Evolutionary conservation across 192 early-diverging fungal genomes (phyloP).

Genomic region (Coemansia guatemalensis): DNA sequence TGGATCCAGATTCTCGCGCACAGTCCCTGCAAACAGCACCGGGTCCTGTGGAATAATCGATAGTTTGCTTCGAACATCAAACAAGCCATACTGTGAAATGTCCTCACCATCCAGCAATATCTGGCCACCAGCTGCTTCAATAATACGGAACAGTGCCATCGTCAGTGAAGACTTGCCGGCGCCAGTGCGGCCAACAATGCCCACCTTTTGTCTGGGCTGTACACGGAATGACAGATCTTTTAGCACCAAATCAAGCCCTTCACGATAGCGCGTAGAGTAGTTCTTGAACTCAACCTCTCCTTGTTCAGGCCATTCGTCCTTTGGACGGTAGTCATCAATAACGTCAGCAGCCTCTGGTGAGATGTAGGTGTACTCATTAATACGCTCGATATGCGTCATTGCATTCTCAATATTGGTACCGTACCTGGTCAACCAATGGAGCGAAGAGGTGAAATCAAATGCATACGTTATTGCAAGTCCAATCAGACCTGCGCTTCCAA

Average conservation of each 20-base stretch:
- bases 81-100: no score
- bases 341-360: slow-evolving; percentile 76
- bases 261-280: slow-evolving; percentile 80
- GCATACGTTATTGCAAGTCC: slow-evolving; percentile 70
- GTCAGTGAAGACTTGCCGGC: slow-evolving; percentile 68
- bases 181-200: slow-evolving; percentile 68
- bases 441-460: slow-evolving; percentile 62
- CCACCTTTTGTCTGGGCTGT: slow-evolving; percentile 42
- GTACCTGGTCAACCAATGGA: slow-evolving; percentile 88
- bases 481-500: slow-evolving; percentile 68
- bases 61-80: slow-evolving; percentile 59
- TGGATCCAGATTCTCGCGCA: slow-evolving; percentile 61
- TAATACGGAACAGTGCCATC: slow-evolving; percentile 65
- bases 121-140: no score
- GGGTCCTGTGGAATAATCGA: slow-evolving; percentile 90
- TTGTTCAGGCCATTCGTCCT: slow-evolving; percentile 68
- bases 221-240: slow-evolving; percentile 49
- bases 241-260: no score
- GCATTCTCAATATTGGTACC: slow-evolving; percentile 68
- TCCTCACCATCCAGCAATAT: no score
- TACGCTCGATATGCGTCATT: slow-evolving; percentile 54
- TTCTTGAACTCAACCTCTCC: slow-evolving; percentile 74
- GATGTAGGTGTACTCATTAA: slow-evolving; percentile 81
- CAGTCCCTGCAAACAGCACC: slow-evolving; percentile 65
- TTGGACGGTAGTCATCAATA: slow-evolving; percentile 59